Base-by-base conservation (phyloP, 192 early-diverging fungal genomes). In the Coemansia sp. region DNA sequence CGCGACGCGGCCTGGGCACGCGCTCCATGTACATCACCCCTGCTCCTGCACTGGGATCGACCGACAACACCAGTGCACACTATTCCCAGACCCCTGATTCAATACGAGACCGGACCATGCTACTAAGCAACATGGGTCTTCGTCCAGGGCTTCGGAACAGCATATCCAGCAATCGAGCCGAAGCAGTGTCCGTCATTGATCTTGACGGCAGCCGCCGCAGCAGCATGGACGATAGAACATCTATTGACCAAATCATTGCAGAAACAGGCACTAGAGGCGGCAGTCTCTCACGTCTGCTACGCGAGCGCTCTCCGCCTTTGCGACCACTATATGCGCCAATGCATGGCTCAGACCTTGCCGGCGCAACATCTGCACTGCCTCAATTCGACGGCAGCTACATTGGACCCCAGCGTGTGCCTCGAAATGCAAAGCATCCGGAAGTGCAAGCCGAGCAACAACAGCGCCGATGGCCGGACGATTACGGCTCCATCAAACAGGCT, bases 21-120 rank as follows among this genome's bases (percentile, higher is more conserved):
- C 68, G 55, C 18, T 71, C 72, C 6, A 64, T 68, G 61, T 73
- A 61, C 46, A 63, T 59, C 35, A 71, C 48, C 2, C 65, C 67
- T 6, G 16, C 34, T 4, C 49, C 59, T 28, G 42, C 43, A 1
- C 37, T 42, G 12, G 34, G 49, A 10, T 21, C 45, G 7, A 29
- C 45, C 33, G 66, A 75, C 34, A 46, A 56, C 15, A 31, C 64
- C 2, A 26, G 45, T 21, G 59, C 72, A 42, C 42, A 75, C 34
- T 81, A 81, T 59, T 81, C 78, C 18, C 78, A 81, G 57, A 81
- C 78, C 2, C 66, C 72, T 37, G 73, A 66, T 49, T 81, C 78
- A 48, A 75, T 81, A 56, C 72, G 78, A 33, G 78, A 75, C 37
- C 78, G 69, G 59, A 81, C 78, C 15, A 68, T 81, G 78, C 49